These are phyloP conservation scores for Citrus sinensis DNA, from an alignment of 345 rosid genomes.

Conservation along the genomic window DVS_A1.0 CM039164.1:20894001-20894500, in stretches of 20 bases:
- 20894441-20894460: background rate
- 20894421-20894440: background rate
- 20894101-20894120: slow-evolving; percentile 74
- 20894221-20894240: background rate
- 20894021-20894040: slow-evolving; percentile 61
- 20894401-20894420: background rate
- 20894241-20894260: background rate
- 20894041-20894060: slow-evolving; percentile 84
- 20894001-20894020: background rate
- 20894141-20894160: background rate
- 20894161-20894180: background rate
- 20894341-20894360: background rate
- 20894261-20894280: background rate
- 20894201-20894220: background rate
- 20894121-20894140: background rate
- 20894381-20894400: background rate
- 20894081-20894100: slow-evolving; percentile 70
- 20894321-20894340: background rate
- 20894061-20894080: slow-evolving; percentile 85
- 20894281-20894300: background rate
- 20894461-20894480: slow-evolving; percentile 3
- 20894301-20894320: background rate
- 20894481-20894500: slow-evolving; percentile 62
- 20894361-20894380: background rate
- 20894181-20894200: background rate